Evolutionary conservation across 192 early-diverging fungal species (phyloP), one percentile per base, ranked within the genome.

Genomic region (Coemansia sp.): DNA sequence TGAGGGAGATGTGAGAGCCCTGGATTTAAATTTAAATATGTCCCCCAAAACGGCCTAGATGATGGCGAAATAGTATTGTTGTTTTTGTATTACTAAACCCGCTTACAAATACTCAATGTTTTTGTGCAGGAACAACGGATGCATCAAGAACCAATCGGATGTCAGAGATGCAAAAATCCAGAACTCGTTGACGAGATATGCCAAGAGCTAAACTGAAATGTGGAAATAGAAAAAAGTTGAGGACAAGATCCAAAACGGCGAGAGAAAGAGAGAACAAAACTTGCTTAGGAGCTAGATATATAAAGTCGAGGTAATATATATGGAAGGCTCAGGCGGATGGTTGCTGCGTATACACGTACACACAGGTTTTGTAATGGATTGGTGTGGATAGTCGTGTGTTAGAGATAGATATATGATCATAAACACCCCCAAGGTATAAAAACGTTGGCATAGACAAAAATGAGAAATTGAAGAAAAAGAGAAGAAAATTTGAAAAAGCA

Each of bases 401-500:
- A 26, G 26, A 26, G 3, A 26, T 26, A 26, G 26, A 26, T 26
- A 26, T 26, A 26, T 26, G 26, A 3, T 26, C 26, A 3, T 26
- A 26, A 26, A 26, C 26, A 26, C 26, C 26, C 26, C 26, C 26
- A 26, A 26, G 26, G 26, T 26, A 26, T 26, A 26, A 26, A 26
- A 26, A 26, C 26, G 26, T 26, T 26, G 26, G 26, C 26, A 71
- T 48, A 62, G 39, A 48, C 42, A 41, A 37, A 37, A 10, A 72
- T 13, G 40, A 66, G 47, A 70, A 40, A 19, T 11, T 6, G 32
- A 47, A 48, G 45, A 61, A 45, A 43, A 63, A 51, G 39, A 69
- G 57, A 55, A 39, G 57, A 55, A 39, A 57, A 8, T 45, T 56
- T 10, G 21, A 15, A 8, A 8, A 32, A 59, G 43, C 16, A 21